Percentiles rank a stretch among this genome's conserved stretches.
Evolutionary conservation across 176 grass and related monocot species (phyloP).

Genomic region (Aegilops longissima): DNA sequence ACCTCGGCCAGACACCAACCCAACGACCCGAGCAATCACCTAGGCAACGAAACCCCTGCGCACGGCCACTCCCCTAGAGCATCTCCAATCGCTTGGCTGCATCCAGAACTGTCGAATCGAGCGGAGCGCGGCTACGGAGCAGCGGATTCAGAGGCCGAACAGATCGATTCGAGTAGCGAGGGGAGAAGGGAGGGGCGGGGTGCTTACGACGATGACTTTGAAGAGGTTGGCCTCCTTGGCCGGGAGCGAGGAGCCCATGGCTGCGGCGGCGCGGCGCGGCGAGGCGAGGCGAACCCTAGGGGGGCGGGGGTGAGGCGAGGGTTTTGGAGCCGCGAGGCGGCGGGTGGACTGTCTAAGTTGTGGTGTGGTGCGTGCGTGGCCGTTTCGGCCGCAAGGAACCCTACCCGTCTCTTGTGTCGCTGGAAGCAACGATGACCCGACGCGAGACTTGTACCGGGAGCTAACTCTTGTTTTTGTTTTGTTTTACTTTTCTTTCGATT

Average conservation of each 20-base stretch:
- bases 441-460: background rate
- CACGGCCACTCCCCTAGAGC: background rate
- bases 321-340: constrained; percentile 50
- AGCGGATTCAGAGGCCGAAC: constrained; percentile 17
- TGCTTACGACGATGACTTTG: constrained; percentile 98
- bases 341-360: constrained; percentile 32
- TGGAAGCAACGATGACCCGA: background rate
- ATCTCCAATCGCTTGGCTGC: background rate
- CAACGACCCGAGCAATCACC: background rate
- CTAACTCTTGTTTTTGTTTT: too few relatives aligned
- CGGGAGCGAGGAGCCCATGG: constrained; percentile 95
- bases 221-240: constrained; percentile 98
- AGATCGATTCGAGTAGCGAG: constrained; percentile 33
- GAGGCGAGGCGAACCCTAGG: constrained; percentile 31
- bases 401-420: constrained; percentile 19
- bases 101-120: constrained; percentile 12
- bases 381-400: constrained; percentile 32
- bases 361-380: constrained; percentile 38
- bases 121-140: background rate
- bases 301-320: constrained; percentile 1
- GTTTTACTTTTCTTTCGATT: too few relatives aligned
- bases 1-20: background rate
- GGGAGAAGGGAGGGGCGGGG: background rate
- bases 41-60: constrained; percentile 1
- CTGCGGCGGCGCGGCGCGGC: constrained; percentile 23